Base-by-base conservation (phyloP, 495 filamentous ascomycete species). In the Penicillium daleae region DNA sequence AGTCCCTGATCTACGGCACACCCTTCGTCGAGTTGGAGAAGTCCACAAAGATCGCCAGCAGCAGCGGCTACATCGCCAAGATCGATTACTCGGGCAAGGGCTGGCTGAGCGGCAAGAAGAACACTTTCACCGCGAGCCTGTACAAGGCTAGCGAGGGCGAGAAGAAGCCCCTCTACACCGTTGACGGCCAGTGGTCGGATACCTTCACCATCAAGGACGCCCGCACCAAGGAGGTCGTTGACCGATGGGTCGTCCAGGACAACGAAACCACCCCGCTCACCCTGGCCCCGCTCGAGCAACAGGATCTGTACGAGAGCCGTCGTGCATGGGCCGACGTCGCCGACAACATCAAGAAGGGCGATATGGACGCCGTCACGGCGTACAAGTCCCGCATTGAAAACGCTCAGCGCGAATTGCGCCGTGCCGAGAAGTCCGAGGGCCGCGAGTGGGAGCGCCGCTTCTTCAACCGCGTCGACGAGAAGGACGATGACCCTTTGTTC, bases 101-200 rank as follows among this genome's bases (percentile, higher is more conserved):
- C 33, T 99, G 93, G 93, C 60, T 99, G 31, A 90, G 88, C 53
- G 96, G 95, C 31, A 97, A 96, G 83, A 96, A 96, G 79, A 99
- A 99, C 81, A 90, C 82, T 39, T 93, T 98, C 76, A 87, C 80
- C 15, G 96, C 95, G 0, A 82, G 77, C 29, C 72, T 98, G 24
- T 93, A 87, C 76, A 92, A 90, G 39, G 76, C 78, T 48, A 86
- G 83, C 26, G 86, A 88, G 32, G 86, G 86, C 54, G 92, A 97
- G 70, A 93, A 91, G 76, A 86, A 93, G 15, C 83, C 90, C 1
- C 75, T 97, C 31, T 99, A 94, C 79, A 92, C 86, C 19, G 83
- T 92, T 62, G 88, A 95, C 44, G 95, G 95, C 0, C 91, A 96
- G 75, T 99, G 96, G 96, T 94, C 88, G 24, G 90, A 93, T 60